These are phyloP conservation scores for Tilletia indica DNA, from an alignment of 1,284 basidiomycete genomes.

Conservation along the genomic window DNA sequence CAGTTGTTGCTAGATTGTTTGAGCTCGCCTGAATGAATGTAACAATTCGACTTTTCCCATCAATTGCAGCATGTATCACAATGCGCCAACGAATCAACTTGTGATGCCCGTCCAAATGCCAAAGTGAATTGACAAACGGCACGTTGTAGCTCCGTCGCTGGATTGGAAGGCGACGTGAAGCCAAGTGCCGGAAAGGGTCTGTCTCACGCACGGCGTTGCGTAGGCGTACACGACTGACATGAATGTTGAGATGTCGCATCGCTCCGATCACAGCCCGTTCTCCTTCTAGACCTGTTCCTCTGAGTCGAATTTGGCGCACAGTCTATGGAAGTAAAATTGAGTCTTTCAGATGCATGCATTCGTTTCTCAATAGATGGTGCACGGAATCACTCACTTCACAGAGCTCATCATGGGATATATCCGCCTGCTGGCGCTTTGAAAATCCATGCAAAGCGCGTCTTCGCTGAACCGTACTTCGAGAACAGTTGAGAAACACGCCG, in stretches of 20 bases:
- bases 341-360: no score
- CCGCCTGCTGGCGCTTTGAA: not conserved
- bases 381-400: not conserved
- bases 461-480: not conserved
- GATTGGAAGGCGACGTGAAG: not conserved
- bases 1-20: not conserved
- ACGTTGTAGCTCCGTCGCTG: not conserved
- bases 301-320: not conserved
- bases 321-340: not conserved
- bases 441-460: not conserved
- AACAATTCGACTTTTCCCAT: not conserved
- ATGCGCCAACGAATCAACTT: not conserved
- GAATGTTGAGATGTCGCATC: not conserved
- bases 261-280: not conserved
- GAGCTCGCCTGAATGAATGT: not conserved
- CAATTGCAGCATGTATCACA: not conserved
- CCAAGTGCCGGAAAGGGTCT: not conserved
- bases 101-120: constrained; percentile 11
- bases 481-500: not conserved
- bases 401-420: not conserved
- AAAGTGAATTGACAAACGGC: constrained; percentile 4
- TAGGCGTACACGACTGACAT: not conserved
- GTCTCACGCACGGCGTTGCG: not conserved
- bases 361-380: no score
- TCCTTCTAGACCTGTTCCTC: not conserved